Base-by-base conservation (phyloP, 441 rosid species). In the Pelargonium australe region DNA sequence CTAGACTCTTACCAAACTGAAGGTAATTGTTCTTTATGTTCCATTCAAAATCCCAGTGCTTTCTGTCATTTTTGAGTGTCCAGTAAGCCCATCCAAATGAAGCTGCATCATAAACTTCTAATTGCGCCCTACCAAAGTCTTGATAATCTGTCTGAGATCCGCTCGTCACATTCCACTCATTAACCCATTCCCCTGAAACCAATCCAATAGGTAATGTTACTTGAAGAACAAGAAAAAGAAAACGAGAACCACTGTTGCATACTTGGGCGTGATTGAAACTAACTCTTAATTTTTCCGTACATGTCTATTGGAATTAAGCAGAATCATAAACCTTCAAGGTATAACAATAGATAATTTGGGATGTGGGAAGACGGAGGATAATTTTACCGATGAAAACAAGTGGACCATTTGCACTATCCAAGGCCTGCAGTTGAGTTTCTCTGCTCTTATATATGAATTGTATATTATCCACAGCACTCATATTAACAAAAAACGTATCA, bases 11-110 rank as follows among this genome's bases (percentile, higher is more conserved):
- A 89, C 96, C 87, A 2, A 89, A 71, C 70, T 75, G 86, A 68
- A 89, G 92, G 72, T 85, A 89, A 6, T 81, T 67, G 81, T 80
- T 83, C 70, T 72, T 73, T 43, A 89, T 72, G 81, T 84, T 89
- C 96, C 96, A 89, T 64, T 85, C 90, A 66, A 87, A 89, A 81
- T 89, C 96, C 96, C 96, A 87, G 81, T 89, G 96, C 68, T 82
- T 71, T 65, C 86, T 79, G 49, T 87, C 86, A 64, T 89, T 89
- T 77, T 89, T 87, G 51, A 87, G 75, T 4, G 89, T 89, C 96
- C 96, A 87, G 65, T 85, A 87, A 16, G 96, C 71, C 96, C 92
- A 89, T 68, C 92, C 96, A 57, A 89, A 89, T 16, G 96, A 89
- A 74, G 96, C 91, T 25, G 77, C 78, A 31, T 79, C 62, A 73